phyloP scores from a whole-genome alignment of 306 rosid genomes.

The Vigna nakashimae region DNA sequence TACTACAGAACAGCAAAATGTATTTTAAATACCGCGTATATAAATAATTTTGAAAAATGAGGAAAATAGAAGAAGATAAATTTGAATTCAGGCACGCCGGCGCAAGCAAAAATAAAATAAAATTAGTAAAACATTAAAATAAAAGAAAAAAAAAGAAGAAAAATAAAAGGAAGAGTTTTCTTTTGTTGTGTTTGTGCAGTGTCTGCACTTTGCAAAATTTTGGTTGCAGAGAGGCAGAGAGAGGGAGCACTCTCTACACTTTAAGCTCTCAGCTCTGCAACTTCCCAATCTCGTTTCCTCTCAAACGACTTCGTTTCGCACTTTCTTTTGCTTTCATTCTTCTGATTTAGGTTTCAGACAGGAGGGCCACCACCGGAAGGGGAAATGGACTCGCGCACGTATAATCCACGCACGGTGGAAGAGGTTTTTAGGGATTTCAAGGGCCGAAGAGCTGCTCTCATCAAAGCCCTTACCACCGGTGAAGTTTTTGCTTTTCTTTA shows the following conservation, averaged over 20 bases:
- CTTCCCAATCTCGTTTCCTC: background rate
- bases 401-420: conserved; percentile 91
- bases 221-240: conserved; percentile 41
- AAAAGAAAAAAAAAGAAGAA: background rate
- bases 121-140: background rate
- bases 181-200: background rate
- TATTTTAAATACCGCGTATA: background rate
- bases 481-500: background rate
- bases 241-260: background rate
- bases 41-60: too few relatives aligned
- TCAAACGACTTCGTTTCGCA: background rate
- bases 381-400: conserved; percentile 67
- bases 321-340: background rate
- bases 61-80: background rate
- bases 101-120: background rate
- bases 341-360: conserved; percentile 41
- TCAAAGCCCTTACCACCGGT: conserved; percentile 93
- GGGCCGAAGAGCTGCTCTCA: conserved; percentile 81
- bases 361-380: conserved; percentile 34
- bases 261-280: conserved; percentile 14
- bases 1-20: background rate
- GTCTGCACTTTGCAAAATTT: conserved; percentile 6
- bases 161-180: conserved; percentile 8
- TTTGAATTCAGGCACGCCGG: background rate
- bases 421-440: conserved; percentile 95